phyloP scores from a whole-genome alignment of 139 green algal genomes.

The Chara braunii region DNA sequence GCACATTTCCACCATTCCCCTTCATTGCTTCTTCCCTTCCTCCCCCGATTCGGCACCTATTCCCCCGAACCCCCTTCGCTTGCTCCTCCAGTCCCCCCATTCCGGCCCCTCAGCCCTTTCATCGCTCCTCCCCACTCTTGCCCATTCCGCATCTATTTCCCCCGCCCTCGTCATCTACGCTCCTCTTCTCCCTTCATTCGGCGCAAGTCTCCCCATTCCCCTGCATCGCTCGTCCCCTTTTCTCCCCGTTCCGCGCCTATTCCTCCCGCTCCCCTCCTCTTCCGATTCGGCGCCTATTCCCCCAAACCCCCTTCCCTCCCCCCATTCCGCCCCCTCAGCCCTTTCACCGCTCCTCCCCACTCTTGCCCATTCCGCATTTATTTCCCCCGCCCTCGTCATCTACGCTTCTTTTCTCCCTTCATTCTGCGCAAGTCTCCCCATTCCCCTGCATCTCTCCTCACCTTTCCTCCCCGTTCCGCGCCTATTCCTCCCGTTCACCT shows the following conservation, averaged over 20 bases:
- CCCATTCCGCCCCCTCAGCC: too few relatives aligned
- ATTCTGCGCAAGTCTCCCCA: neutral
- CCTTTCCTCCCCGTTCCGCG: neutral
- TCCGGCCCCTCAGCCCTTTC: too few relatives aligned
- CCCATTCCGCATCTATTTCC: too few relatives aligned
- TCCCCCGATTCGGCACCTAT: neutral
- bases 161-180: too few relatives aligned
- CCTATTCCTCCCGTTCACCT: neutral
- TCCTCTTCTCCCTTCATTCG: too few relatives aligned
- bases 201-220: too few relatives aligned
- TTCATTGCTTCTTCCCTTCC: neutral
- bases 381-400: neutral
- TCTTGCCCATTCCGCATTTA: neutral
- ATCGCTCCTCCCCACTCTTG: too few relatives aligned
- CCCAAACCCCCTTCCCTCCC: too few relatives aligned
- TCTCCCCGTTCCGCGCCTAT: neutral
- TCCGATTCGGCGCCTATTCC: neutral
- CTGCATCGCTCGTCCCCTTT: neutral
- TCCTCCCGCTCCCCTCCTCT: neutral
- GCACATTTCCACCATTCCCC: neutral
- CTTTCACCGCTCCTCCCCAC: too few relatives aligned
- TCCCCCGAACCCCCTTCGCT: neutral
- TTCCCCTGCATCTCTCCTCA: neutral
- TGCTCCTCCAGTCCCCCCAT: neutral
- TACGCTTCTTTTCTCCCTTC: neutral